Base-by-base conservation (phyloP, 108 stramenopile genomes). In the Mediolabrus comicus region DNA sequence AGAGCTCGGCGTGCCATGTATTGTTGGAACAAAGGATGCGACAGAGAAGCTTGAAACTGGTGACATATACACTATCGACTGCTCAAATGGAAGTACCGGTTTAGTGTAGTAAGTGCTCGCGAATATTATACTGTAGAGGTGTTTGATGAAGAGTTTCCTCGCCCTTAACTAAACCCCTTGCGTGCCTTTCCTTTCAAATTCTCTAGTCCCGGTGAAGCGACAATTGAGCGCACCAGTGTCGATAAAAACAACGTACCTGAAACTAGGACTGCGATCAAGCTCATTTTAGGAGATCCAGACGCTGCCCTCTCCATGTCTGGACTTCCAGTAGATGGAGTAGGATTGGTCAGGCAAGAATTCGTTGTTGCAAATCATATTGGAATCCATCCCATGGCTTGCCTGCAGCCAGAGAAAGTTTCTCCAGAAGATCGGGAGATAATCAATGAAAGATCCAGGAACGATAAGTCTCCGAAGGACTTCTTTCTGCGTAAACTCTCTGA, bases 241-340 rank as follows among this genome's bases (percentile, higher is more conserved):
- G 72, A 72, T 58, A 63, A 41, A 5, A 26, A 67, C 7, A 69
- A 75, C 33, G 28, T 79, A 1, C 74, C 77, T 28, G 38, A 59
- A 35, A 79, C 82, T 1, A 59, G 75, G 35, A 83, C 82, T 3
- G 74, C 74, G 53, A 78, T 83, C 46, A 72, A 78, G 28, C 74
- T 83, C 10, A 83, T 72, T 62, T 53, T 83, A 13, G 82, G 60
- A n/a, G 82, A 83, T 58, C 82, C 82, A 12, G 74, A 75, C 46
- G 51, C 74, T 16, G 82, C 75, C 35, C 51, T 83, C 3, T 52
- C 64, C 0, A 30, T 59, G 26, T 79, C 70, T 14, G 56, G 71
- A 12, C 77, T 83, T 24, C 80, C 80, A 10, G 66, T 81, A 22
- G 62, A 33, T 26, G 80, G 80, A 31, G 66, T 81, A 17, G 80